Percentiles rank a stretch among this genome's conserved stretches.
phyloP scores from a whole-genome alignment of 768 basidiomycete genomes.

The Coprinopsis marcescibilis region DNA sequence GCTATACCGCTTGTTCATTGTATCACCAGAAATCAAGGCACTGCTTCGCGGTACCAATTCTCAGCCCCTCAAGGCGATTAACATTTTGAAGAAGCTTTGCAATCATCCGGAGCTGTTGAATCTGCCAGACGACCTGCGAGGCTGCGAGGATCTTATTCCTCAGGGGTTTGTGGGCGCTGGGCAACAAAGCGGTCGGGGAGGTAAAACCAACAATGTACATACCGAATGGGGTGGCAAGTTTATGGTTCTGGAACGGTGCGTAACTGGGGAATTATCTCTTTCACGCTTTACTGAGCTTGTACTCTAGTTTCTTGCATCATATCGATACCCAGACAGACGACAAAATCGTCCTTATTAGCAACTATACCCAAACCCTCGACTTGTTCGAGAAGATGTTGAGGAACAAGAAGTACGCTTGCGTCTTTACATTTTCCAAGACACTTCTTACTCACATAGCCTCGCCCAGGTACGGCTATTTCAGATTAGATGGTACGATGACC shows the following conservation, averaged over 20 bases:
- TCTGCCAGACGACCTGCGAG: slow-evolving; percentile 76
- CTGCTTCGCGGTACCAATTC: slow-evolving; percentile 82
- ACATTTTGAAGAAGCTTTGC: slow-evolving; percentile 90
- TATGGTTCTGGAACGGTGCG: slow-evolving; percentile 82
- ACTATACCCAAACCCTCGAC: slow-evolving; percentile 94
- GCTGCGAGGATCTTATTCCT: slow-evolving; percentile 77
- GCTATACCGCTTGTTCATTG: slow-evolving; percentile 86
- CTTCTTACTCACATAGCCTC: not conserved
- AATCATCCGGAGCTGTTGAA: slow-evolving; percentile 92
- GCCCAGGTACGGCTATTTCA: slow-evolving; percentile 81
- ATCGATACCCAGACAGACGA: slow-evolving; percentile 79
- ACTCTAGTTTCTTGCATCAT: slow-evolving; percentile 71
- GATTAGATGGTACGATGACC: slow-evolving; percentile 92
- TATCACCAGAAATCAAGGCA: slow-evolving; percentile 88
- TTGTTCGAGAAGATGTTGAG: slow-evolving; percentile 87
- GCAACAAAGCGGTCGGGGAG: slow-evolving; percentile 30
- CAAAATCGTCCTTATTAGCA: slow-evolving; percentile 96
- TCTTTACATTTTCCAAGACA: not conserved
- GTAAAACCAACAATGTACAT: slow-evolving; percentile 47
- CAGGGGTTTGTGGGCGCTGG: slow-evolving; percentile 69
- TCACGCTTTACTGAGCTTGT: not conserved
- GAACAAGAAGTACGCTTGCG: slow-evolving; percentile 71
- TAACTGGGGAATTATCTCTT: not conserved
- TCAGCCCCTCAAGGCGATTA: slow-evolving; percentile 94
- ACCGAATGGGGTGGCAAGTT: slow-evolving; percentile 92